Conservation (phyloP, 352 stramenopile species). For the Globisporangium camurandrum region DNA sequence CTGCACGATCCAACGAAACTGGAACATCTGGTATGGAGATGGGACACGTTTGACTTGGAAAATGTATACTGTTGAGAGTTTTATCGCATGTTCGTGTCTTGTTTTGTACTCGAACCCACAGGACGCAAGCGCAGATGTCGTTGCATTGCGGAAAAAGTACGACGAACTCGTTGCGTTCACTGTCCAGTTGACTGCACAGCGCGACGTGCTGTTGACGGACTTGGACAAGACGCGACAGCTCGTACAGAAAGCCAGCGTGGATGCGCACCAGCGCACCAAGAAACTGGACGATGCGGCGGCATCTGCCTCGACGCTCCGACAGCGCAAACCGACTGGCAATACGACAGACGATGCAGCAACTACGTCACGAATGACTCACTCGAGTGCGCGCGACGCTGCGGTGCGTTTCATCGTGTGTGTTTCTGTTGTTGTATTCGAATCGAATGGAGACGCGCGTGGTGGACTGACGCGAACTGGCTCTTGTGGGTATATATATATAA, state of each 20-base stretch:
- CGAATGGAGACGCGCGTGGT: neutral
- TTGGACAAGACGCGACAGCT: slow-evolving; percentile 71
- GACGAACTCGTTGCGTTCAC: slow-evolving; percentile 87
- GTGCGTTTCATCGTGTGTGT: slow-evolving; percentile 19
- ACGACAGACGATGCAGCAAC: slow-evolving; percentile 25
- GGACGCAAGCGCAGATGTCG: slow-evolving; percentile 53
- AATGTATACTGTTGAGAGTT: neutral
- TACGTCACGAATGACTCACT: slow-evolving; percentile 17
- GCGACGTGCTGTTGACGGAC: slow-evolving; percentile 79
- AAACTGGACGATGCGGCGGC: slow-evolving; percentile 55
- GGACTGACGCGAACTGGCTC: neutral
- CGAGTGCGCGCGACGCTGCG: slow-evolving; percentile 36
- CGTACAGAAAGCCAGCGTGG: slow-evolving; percentile 59
- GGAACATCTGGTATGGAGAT: slow-evolving; percentile 18
- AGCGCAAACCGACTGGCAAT: slow-evolving; percentile 45
- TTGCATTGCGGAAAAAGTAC: slow-evolving; percentile 81
- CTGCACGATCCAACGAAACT: slow-evolving; percentile 28
- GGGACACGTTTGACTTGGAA: too few species aligned
- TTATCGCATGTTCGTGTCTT: neutral
- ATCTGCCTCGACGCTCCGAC: slow-evolving; percentile 38
- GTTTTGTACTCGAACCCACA: slow-evolving; percentile 11
- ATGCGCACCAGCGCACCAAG: slow-evolving; percentile 52
- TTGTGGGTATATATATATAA: slow-evolving; percentile 1
- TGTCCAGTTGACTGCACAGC: slow-evolving; percentile 80
- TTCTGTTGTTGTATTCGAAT: neutral